Base-by-base conservation (phyloP, 2,329 filamentous ascomycete species). In the Claviceps capensis region DNA sequence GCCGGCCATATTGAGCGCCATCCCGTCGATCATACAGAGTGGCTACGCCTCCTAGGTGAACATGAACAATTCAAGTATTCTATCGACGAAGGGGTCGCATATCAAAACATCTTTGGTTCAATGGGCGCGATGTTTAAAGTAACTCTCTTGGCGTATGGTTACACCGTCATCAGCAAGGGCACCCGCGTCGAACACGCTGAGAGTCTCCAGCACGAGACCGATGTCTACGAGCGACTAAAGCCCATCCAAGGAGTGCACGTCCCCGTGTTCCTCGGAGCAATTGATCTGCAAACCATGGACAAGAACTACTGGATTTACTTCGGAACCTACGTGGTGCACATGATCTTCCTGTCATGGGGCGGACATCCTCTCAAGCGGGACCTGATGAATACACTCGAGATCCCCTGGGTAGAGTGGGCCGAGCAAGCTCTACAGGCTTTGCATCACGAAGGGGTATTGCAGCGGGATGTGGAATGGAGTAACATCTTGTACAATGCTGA, bases 101-200 rank as follows among this genome's bases (percentile, higher is more conserved):
- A 49, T 9, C 52, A 72, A 0, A 54, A 58, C 8, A 19, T 59
- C n/a, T 52, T 59, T 30, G 66, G 71, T 5, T 56, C 68, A 1
- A 62, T 65, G 8, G 65, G 69, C 16, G 67, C 57, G 73, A 5
- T 74, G 65, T 2, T 68, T 75, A 30, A 30, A 30, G 26, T 30
- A 7, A 30, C 8, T 0, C 26, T 30, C 26, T 30, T 30, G 3
- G 26, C 26, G 3, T 30, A 30, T 9, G 26, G 26, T 8, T 30
- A 30, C 26, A 30, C 26, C 26, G 9, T 30, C 46, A 60, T 69
- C 30, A 60, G 64, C 48, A 75, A 76, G 57, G 66, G 66, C 22
- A 72, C 64, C 1, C 60, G 67, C 2, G 26, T 16, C 22, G 61
- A 54, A 17, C 69, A 68, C 19, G 54, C 66, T 36, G 16, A 44